Evolutionary conservation across 106 monocot species (phyloP), one percentile per base, ranked within the genome.

Genomic region (Platanthera guangdongensis): DNA sequence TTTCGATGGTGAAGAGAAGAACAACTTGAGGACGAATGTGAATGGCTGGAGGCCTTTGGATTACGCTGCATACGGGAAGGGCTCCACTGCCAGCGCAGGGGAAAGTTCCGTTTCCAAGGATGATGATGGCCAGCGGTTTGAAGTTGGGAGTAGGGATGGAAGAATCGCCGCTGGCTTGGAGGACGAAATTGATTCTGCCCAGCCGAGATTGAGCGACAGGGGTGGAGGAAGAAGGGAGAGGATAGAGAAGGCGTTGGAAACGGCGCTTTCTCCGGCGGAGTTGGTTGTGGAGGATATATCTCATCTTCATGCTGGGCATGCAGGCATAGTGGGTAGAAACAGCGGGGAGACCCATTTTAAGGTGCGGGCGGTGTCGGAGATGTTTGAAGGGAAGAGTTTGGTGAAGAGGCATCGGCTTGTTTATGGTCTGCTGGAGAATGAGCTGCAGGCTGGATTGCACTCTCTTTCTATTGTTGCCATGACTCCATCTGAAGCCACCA

Each of bases 261-360:
- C 71, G 64, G 81, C 47, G 55, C 79, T 95, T 11, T 79, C 72
- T 2, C 92, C 93, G 1, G 54, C 82, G 48, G 83, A 93, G 30
- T 63, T 95, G 84, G 82, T 79, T 30, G 68, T 95, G 30, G 90
- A 93, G 70, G 88, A 95, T 63, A 79, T 88, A 67, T 95, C 93
- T 2, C 80, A 93, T 85, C 83, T 82, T 32, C 95, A 95, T 75
- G 88, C 92, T 0, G 92, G 92, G 32, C 95, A 95, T 79, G 87
- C 88, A 12, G 95, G 83, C 21, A 87, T 87, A 32, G 63, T 77
- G 46, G 90, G 92, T 16, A 82, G 75, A 46, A 68, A 64, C 15
- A 80, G 77, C 64, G 92, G 93, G n/a, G 95, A 95, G 84, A 95
- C 95, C 25, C 93, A 95, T 86, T 93, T 90, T 75, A 93, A 89